Evolutionary conservation across 306 rosid genomes (phyloP), one percentile per base, ranked within the genome.

Genomic region (Ochetophila trinervis): DNA sequence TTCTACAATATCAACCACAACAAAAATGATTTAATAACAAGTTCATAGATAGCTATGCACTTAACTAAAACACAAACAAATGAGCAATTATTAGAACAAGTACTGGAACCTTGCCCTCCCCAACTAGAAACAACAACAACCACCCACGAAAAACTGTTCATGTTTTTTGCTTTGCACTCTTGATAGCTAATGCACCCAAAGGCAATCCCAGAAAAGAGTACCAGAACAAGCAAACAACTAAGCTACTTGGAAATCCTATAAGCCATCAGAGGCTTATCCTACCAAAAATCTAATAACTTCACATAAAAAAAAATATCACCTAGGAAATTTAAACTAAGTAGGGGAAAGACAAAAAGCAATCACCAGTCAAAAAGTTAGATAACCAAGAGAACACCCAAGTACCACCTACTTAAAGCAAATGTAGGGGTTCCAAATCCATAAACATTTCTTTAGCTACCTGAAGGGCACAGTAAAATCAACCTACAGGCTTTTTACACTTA

Each of bases 1-100:
- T 94, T 88, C 99, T 94, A 71, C 50, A 63, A 72, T 72, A 68
- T 67, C 63, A 78, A 69, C 45, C 14, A 68, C 23, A 69, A 35
- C 21, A 53, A 67, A 68, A 34, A 70, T 57, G 50, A 70, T 34
- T 75, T 45, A 73, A 76, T 34, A 52, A 68, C 69, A 34, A 18
- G 23, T 19, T 32, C 16, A 45, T 6, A 16, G 0, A 12, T 34
- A 32, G 18, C 3, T 10, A 49, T 24, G 60, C 51, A 21, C 35
- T n/a, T 17, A 21, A 11, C 15, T 19, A 49, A 9, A 2, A 10
- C 47, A 8, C 37, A 22, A 58, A 17, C 57, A 52, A 49, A 6
- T 49, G 12, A 45, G 15, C 42, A 18, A 32, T 17, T 19, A 58
- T 17, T 37, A 23, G 27, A 22, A 16, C 7, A 56, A 55, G 13